A percentile compares a stretch with the other conserved stretches of the same genome.
Evolutionary conservation across 495 filamentous ascomycete genomes (phyloP).

Genomic region (Aspergillus heteromorphus): DNA sequence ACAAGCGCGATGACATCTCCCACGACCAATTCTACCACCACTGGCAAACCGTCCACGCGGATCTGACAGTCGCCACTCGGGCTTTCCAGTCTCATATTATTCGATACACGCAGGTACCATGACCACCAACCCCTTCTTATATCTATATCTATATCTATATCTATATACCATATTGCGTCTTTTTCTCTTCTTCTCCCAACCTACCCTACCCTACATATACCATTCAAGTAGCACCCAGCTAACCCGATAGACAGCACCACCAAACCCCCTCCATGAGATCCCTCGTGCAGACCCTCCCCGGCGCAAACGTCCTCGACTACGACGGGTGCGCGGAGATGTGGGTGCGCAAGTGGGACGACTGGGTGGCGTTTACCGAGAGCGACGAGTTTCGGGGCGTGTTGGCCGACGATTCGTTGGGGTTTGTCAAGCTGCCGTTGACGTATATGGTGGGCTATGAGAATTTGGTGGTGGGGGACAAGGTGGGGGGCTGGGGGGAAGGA

Average conservation of each 20-base stretch:
- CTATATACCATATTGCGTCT: too few species aligned
- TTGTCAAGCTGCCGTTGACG: constrained; percentile 10
- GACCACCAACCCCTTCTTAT: too few species aligned
- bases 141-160: too few species aligned
- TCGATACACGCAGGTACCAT: constrained; percentile 7
- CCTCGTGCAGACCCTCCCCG: neutral
- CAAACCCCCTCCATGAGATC: constrained; percentile 8
- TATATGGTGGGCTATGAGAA: constrained; percentile 16
- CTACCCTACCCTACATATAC: too few species aligned
- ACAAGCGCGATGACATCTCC: neutral
- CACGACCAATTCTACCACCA: constrained; percentile 4
- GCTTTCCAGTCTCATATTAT: constrained; percentile 6
- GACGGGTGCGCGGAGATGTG: constrained; percentile 9
- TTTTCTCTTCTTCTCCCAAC: neutral
- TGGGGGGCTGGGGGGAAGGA: constrained; percentile 8
- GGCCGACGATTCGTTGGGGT: constrained; percentile 7
- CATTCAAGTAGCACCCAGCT: neutral
- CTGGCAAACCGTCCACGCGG: constrained; percentile 10
- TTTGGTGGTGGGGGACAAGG: constrained; percentile 8
- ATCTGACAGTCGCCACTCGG: constrained; percentile 2
- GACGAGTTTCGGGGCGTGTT: constrained; percentile 6
- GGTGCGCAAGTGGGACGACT: constrained; percentile 10
- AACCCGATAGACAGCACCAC: constrained; percentile 1
- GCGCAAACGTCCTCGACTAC: constrained; percentile 3
- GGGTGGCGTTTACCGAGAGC: constrained; percentile 9